These are phyloP conservation scores for Chimonanthus salicifolius DNA, from an alignment of 164 flowering plant genomes.

Conservation along the genomic window DNA sequence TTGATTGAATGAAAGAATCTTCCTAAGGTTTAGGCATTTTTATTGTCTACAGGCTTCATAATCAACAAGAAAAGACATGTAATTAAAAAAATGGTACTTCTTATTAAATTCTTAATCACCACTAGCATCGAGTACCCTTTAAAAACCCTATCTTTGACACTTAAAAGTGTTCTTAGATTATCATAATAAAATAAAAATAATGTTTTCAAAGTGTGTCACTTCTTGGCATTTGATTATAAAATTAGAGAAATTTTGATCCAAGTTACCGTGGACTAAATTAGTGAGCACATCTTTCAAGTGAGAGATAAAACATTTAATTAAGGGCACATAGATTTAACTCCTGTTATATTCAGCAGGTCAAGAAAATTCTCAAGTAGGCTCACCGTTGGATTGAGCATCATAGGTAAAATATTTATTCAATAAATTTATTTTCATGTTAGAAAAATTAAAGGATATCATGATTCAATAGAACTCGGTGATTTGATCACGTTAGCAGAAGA, in stretches of 20 bases:
- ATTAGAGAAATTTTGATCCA: background rate
- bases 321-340: background rate
- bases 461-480: too few species aligned
- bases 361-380: background rate
- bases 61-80: constrained; percentile 4
- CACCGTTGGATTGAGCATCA: too few species aligned
- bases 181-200: background rate
- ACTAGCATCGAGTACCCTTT: background rate
- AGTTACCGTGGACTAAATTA: background rate
- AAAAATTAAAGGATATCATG: too few species aligned
- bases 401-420: too few species aligned
- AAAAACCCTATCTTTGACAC: constrained; percentile 1
- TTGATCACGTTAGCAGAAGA: too few species aligned
- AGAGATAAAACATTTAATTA: background rate
- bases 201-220: background rate
- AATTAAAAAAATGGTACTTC: background rate
- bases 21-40: constrained; percentile 5
- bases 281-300: background rate
- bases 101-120: constrained; percentile 2
- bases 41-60: constrained; percentile 1
- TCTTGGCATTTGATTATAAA: background rate
- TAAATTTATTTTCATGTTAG: too few species aligned
- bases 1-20: constrained; percentile 9
- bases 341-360: background rate
- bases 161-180: background rate